Conservation (phyloP, 331 rosid species). For the Dryas integrifolia region DNA sequence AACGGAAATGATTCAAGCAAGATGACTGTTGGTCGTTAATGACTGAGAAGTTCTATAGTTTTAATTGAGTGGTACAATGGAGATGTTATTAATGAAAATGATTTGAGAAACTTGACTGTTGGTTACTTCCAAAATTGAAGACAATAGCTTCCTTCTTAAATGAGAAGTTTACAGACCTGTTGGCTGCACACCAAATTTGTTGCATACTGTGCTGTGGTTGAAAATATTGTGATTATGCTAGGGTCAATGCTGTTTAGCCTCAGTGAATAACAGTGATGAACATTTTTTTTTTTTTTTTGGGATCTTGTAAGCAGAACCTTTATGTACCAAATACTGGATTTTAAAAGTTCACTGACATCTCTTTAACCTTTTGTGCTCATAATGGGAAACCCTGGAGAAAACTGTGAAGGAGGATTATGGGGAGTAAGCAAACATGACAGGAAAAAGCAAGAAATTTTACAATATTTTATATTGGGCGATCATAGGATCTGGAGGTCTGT, state of each 20-base stretch:
- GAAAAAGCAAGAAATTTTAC: neutral
- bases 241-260: neutral
- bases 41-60: neutral
- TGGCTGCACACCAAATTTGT: neutral
- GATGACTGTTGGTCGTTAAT: slow-evolving; percentile 5
- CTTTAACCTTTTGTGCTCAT: neutral
- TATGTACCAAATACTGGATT: neutral
- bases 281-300: neutral
- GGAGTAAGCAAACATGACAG: neutral
- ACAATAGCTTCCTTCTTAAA: neutral
- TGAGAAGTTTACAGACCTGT: neutral
- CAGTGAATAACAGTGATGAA: neutral
- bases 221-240: neutral
- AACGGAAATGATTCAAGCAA: neutral
- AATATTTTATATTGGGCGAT: neutral
- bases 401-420: neutral
- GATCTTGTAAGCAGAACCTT: neutral
- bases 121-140: neutral
- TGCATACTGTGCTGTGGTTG: neutral
- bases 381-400: neutral
- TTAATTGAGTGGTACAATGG: neutral
- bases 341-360: neutral
- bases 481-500: neutral
- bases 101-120: slow-evolving; percentile 5
- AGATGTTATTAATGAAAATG: neutral